Base-by-base conservation (phyloP, 306 rosid species). In the Trichosanthes cucumerina region DNA sequence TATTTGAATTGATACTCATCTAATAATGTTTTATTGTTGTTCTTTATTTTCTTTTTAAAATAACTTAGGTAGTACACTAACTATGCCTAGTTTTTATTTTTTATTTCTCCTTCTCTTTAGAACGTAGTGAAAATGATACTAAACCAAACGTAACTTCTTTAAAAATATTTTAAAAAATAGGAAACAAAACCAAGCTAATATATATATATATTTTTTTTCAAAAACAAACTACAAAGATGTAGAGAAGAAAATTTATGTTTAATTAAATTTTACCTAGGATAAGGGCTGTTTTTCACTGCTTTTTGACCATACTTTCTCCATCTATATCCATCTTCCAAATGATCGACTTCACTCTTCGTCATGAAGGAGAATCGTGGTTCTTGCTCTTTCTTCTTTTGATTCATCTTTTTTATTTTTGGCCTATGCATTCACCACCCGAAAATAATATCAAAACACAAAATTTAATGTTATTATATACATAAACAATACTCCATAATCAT, bases 221-320 rank as follows among this genome's bases (percentile, higher is more conserved):
- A 58, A 57, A 57, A 57, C 2, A 4, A 4, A 50, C n/a, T n/a
- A n/a, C 8, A 26, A 21, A 57, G 24, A 57, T 57, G 7, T 15
- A 50, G 56, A 50, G 1, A 21, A 1, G 33, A 24, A 24, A 57
- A n/a, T 57, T 7, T 8, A 19, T 46, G 21, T 39, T 5, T 4
- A 19, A 23, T 5, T 4, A 19, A 23, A n/a, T 18, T 6, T 9
- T 82, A 92, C 99, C 99, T 91, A 23, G 99, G 99, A 71, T 88
- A 89, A 79, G 97, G 90, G 96, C 97, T 95, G 85, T 95, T 88
- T 81, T 95, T 95, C 6, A 92, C 99, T 33, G 97, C 97, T 80
- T 95, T 95, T 82, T 95, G 99, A 71, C 99, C 99, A 88, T 95
- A 95, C 87, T 95, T 95, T 82, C 97, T 92, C 99, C 99, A 95